Percentiles rank a stretch among this genome's conserved stretches.
Evolutionary conservation across 2,329 filamentous ascomycete species (phyloP).

Genomic region (Alternaria burnsii): DNA sequence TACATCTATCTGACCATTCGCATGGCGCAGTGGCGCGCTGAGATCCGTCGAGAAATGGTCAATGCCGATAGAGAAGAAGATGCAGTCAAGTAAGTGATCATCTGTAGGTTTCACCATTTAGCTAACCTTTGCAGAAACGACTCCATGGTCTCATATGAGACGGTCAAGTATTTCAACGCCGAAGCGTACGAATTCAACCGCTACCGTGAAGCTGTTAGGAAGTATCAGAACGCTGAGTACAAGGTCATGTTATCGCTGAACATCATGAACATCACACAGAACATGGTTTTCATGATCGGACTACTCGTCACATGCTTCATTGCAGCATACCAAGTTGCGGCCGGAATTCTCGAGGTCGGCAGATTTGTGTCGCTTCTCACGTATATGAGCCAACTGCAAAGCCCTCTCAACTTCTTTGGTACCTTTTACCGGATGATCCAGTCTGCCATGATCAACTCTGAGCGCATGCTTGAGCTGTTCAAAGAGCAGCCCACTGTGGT

Average conservation of each 20-base stretch:
- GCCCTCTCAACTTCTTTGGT: constrained; percentile 78
- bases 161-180: constrained; percentile 72
- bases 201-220: constrained; percentile 64
- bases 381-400: constrained; percentile 77
- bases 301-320: constrained; percentile 75
- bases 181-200: constrained; percentile 66
- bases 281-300: constrained; percentile 69
- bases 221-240: constrained; percentile 67
- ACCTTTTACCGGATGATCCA: constrained; percentile 97
- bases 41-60: constrained; percentile 91
- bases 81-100: constrained; percentile 76
- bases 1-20: constrained; percentile 97
- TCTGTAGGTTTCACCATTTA: background rate
- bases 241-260: constrained; percentile 65
- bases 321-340: constrained; percentile 73
- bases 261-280: constrained; percentile 68
- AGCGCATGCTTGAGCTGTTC: constrained; percentile 93
- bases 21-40: constrained; percentile 91
- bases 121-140: constrained; percentile 71
- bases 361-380: constrained; percentile 76
- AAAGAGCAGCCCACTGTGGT: constrained; percentile 93
- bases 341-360: constrained; percentile 67
- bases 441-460: constrained; percentile 95
- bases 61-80: constrained; percentile 95
- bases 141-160: constrained; percentile 97